phyloP scores from a whole-genome alignment of 2,329 filamentous ascomycete species.

The Penicillium fuscoglaucum region DNA sequence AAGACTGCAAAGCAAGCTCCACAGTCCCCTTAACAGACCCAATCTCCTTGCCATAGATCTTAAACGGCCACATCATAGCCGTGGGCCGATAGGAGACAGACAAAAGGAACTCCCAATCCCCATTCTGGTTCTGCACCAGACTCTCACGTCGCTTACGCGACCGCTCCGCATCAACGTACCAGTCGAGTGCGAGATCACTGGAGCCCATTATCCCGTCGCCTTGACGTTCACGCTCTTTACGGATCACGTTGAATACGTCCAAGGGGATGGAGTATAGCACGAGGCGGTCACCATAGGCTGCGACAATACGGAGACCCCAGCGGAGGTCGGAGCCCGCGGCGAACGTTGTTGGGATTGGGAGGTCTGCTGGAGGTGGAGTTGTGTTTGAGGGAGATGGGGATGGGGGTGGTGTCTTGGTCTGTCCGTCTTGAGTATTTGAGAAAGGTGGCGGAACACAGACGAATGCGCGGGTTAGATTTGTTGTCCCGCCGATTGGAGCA shows the following conservation, averaged over 20 bases:
- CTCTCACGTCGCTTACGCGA: slow-evolving; percentile 32
- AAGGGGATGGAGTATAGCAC: slow-evolving; percentile 63
- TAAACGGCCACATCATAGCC: slow-evolving; percentile 50
- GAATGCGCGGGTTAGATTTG: slow-evolving; percentile 60
- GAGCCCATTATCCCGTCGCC: slow-evolving; percentile 36
- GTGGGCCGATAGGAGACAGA: slow-evolving; percentile 39
- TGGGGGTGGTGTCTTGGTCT: not conserved
- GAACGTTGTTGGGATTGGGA: slow-evolving; percentile 53
- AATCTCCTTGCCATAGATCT: slow-evolving; percentile 52
- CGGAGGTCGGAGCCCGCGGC: slow-evolving; percentile 57
- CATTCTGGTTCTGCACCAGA: slow-evolving; percentile 37
- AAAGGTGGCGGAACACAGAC: slow-evolving; percentile 52
- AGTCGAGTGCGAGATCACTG: slow-evolving; percentile 35
- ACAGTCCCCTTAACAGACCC: slow-evolving; percentile 49
- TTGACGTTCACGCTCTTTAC: slow-evolving; percentile 36
- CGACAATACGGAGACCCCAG: slow-evolving; percentile 60
- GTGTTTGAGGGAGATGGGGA: not conserved
- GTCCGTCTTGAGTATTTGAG: slow-evolving; percentile 1
- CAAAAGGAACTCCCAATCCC: slow-evolving; percentile 44
- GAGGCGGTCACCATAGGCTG: slow-evolving; percentile 54
- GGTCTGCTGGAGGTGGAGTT: slow-evolving; percentile 15
- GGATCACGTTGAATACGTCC: slow-evolving; percentile 52
- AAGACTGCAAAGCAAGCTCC: slow-evolving; percentile 52
- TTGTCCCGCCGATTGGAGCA: slow-evolving; percentile 58
- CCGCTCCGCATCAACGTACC: slow-evolving; percentile 33